phyloP scores from a whole-genome alignment of 129 eudicot genomes.

The Pseudognaphalium luteoalbum region DNA sequence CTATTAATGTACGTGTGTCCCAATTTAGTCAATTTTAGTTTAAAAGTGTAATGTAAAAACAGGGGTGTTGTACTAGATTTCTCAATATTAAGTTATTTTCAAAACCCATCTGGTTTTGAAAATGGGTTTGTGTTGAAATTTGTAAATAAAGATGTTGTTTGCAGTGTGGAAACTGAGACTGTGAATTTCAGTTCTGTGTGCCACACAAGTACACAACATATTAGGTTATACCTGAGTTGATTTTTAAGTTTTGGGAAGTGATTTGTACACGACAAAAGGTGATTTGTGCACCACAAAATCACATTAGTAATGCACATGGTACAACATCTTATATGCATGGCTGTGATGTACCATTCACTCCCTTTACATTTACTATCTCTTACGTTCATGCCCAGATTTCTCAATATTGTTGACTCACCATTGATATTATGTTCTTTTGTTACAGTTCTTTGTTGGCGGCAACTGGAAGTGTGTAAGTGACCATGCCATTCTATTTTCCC shows the following conservation, averaged over 20 bases:
- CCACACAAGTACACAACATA: neutral
- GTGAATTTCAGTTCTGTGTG: neutral
- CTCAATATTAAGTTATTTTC: neutral
- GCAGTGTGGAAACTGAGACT: slow-evolving; percentile 1
- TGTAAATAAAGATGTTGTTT: slow-evolving; percentile 12
- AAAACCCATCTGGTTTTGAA: slow-evolving; percentile 1
- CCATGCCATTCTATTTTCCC: slow-evolving; percentile 1
- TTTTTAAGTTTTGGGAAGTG: slow-evolving; percentile 5
- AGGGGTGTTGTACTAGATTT: too few species aligned
- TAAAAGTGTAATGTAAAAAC: too few species aligned
- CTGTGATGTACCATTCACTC: neutral
- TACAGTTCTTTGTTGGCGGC: slow-evolving; percentile 99
- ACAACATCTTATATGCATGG: neutral
- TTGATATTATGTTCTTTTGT: slow-evolving; percentile 19
- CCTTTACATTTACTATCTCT: neutral
- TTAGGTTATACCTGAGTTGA: neutral
- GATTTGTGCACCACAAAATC: neutral
- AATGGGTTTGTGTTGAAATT: neutral
- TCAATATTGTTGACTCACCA: slow-evolving; percentile 16
- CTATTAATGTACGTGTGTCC: too few species aligned
- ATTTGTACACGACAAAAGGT: neutral
- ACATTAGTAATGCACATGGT: neutral
- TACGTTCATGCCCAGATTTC: neutral
- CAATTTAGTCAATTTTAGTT: too few species aligned
- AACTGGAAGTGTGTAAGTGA: slow-evolving; percentile 99